phyloP scores from a whole-genome alignment of 2,329 filamentous ascomycete genomes.

The Colletotrichum filicis region DNA sequence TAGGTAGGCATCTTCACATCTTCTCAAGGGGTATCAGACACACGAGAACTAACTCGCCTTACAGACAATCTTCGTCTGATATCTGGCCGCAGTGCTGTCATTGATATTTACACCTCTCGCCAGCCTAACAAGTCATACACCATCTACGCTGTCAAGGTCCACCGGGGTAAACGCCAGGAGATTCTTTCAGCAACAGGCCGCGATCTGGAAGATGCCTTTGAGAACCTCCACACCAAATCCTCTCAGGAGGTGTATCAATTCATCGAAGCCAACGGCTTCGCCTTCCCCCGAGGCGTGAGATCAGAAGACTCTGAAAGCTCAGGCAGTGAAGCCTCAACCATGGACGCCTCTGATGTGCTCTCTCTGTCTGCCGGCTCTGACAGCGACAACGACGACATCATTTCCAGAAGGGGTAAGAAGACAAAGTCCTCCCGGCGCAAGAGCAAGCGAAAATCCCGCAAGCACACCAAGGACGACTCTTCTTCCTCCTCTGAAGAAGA shows the following conservation, averaged over 20 bases:
- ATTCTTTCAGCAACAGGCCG: constrained; percentile 46
- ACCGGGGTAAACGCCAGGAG: constrained; percentile 78
- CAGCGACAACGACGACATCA: constrained; percentile 10
- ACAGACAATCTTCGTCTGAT: constrained; percentile 21
- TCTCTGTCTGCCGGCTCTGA: constrained; percentile 19
- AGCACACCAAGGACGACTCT: background rate
- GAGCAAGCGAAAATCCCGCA: constrained; percentile 19
- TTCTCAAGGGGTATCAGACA: background rate
- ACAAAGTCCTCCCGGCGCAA: constrained; percentile 11
- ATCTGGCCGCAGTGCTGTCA: constrained; percentile 24
- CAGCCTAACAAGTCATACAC: constrained; percentile 28
- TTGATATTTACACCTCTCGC: constrained; percentile 28
- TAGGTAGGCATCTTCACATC: background rate
- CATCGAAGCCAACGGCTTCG: constrained; percentile 48
- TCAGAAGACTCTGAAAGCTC: constrained; percentile 23
- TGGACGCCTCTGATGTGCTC: constrained; percentile 21
- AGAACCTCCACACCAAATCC: constrained; percentile 50
- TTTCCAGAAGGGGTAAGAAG: constrained; percentile 10
- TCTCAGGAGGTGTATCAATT: constrained; percentile 46
- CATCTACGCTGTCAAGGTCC: constrained; percentile 81
- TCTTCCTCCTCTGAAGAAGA: background rate
- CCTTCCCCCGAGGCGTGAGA: constrained; percentile 34
- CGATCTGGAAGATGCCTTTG: constrained; percentile 46
- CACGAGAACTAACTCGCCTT: too few relatives aligned
- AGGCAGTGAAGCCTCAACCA: constrained; percentile 23